Percentiles rank a stretch among this genome's conserved stretches.
Conservation (phyloP, 2,329 filamentous ascomycete genomes). For the Immersiporthe knoxdaviesiana region DNA sequence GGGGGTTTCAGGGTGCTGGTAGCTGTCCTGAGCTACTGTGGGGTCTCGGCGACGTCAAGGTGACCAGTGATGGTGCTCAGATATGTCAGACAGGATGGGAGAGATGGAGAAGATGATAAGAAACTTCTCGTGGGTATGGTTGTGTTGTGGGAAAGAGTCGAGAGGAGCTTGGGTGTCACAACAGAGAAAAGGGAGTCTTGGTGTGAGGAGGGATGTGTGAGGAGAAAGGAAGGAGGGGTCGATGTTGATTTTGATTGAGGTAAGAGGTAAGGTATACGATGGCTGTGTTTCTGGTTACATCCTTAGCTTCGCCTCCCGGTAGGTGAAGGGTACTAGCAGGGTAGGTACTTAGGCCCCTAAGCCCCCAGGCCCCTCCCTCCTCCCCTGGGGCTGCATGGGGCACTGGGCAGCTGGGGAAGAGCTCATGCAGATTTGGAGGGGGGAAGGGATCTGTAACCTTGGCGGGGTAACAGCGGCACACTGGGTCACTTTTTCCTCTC, state of each 20-base stretch:
- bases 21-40: slow-evolving; percentile 19
- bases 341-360: not conserved
- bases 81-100: slow-evolving; percentile 13
- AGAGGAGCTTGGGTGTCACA: not conserved
- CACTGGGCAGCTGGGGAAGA: not conserved
- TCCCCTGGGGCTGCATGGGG: not conserved
- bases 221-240: slow-evolving; percentile 20
- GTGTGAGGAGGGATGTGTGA: not conserved
- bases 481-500: not conserved
- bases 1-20: slow-evolving; percentile 32
- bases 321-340: not conserved
- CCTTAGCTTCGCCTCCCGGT: slow-evolving; percentile 21
- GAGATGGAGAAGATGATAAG: slow-evolving; percentile 1
- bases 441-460: not conserved
- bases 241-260: slow-evolving; percentile 2
- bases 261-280: not conserved
- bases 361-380: slow-evolving; percentile 1
- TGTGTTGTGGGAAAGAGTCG: not conserved
- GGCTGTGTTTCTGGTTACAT: slow-evolving; percentile 23
- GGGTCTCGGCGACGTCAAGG: slow-evolving; percentile 21
- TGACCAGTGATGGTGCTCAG: slow-evolving; percentile 20
- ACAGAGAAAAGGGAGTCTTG: not conserved
- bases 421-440: slow-evolving; percentile 6
- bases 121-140: not conserved
- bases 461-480: slow-evolving; percentile 5